phyloP scores from a whole-genome alignment of 768 basidiomycete genomes.

The Lactarius vividus region DNA sequence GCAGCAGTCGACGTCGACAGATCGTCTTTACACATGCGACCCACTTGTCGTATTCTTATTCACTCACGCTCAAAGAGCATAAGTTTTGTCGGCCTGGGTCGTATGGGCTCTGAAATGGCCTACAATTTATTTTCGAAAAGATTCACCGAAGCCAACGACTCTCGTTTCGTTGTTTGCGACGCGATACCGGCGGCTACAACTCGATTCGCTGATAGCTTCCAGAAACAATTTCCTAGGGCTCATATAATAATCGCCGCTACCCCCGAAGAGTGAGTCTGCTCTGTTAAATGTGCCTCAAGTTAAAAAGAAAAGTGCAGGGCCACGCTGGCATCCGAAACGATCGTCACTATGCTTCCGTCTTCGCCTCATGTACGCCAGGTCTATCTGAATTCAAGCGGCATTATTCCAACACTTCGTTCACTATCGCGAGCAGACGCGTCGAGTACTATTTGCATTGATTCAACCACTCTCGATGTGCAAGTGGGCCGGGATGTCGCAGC shows the following conservation, averaged over 20 bases:
- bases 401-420: conserved; percentile 59
- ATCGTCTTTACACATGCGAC: conserved; percentile 42
- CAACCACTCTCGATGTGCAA: conserved; percentile 83
- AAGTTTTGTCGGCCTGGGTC: conserved; percentile 82
- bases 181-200: conserved; percentile 57
- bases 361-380: conserved; percentile 83
- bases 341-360: conserved; percentile 91
- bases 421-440: conserved; percentile 39
- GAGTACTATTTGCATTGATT: conserved; percentile 76
- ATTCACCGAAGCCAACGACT: conserved; percentile 47
- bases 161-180: conserved; percentile 77
- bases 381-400: conserved; percentile 58
- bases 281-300: conserved; percentile 1
- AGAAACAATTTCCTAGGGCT: conserved; percentile 55
- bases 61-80: conserved; percentile 43
- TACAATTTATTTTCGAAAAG: conserved; percentile 80
- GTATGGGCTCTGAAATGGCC: conserved; percentile 88
- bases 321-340: conserved; percentile 54
- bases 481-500: conserved; percentile 65
- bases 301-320: conserved; percentile 45
- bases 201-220: conserved; percentile 56
- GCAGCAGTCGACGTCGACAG: neutral
- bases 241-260: conserved; percentile 55
- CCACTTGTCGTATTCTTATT: conserved; percentile 43
- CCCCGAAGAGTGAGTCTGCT: conserved; percentile 67